Conservation (phyloP, 31 red algal genomes). For the Odonthalia washingtoniensis region DNA sequence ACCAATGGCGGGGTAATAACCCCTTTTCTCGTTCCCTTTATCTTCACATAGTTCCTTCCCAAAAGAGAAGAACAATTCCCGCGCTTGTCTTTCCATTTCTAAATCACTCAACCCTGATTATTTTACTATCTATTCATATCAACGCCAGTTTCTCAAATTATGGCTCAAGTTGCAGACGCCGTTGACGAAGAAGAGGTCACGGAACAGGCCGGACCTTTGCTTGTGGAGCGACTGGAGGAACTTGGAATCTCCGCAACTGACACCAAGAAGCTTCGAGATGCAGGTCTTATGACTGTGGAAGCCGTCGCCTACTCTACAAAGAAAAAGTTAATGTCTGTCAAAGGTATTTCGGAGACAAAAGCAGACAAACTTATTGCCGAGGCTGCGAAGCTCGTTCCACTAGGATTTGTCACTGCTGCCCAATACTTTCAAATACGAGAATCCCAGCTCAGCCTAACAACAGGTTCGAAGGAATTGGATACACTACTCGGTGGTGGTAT, state of each 20-base stretch:
- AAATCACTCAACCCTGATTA: too few relatives aligned
- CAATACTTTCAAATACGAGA: constrained; percentile 79
- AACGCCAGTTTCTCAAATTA: constrained; percentile 31
- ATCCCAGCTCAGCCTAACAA: constrained; percentile 84
- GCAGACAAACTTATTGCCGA: constrained; percentile 93
- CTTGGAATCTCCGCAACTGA: constrained; percentile 90
- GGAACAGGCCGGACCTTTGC: constrained; percentile 70
- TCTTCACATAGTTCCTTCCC: too few relatives aligned
- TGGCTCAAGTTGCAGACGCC: constrained; percentile 61
- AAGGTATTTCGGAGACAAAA: constrained; percentile 96
- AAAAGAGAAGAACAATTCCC: too few relatives aligned
- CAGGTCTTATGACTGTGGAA: constrained; percentile 91
- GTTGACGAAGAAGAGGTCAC: constrained; percentile 62
- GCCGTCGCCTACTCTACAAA: constrained; percentile 93
- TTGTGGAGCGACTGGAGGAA: constrained; percentile 80
- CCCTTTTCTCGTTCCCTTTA: too few relatives aligned
- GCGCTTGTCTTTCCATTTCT: too few relatives aligned
- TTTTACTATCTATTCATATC: too few relatives aligned
- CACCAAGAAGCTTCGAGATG: constrained; percentile 96
- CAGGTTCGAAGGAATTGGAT: constrained; percentile 92
- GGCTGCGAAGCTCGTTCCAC: constrained; percentile 84
- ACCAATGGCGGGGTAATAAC: too few relatives aligned
- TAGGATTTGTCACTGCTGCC: constrained; percentile 90
- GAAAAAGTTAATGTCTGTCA: constrained; percentile 85
- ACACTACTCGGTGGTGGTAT: constrained; percentile 88